These are phyloP conservation scores for Claviceps africana DNA, from an alignment of 2,329 filamentous ascomycete genomes.

Conservation along the genomic window DNA sequence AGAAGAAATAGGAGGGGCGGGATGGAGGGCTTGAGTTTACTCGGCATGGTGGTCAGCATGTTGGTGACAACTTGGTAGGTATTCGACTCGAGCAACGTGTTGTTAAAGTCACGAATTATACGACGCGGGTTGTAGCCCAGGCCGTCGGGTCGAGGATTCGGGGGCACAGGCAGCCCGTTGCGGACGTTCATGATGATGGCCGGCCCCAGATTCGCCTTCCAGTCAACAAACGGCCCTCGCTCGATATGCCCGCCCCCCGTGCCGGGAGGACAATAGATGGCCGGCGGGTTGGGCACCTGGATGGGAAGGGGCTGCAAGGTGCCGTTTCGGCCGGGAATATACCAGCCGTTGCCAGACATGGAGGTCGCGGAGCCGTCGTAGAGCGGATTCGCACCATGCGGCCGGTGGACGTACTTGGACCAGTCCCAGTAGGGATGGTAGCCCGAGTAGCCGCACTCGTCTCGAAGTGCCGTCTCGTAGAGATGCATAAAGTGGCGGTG, in stretches of 20 bases:
- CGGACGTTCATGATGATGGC: not conserved
- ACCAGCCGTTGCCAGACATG: slow-evolving; percentile 1
- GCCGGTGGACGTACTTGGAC: not conserved
- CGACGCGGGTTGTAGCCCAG: slow-evolving; percentile 5
- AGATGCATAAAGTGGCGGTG: slow-evolving; percentile 25
- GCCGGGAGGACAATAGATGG: not conserved
- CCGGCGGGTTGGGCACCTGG: not conserved
- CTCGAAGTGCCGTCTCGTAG: slow-evolving; percentile 24
- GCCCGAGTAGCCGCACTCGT: slow-evolving; percentile 26
- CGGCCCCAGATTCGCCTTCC: slow-evolving; percentile 1
- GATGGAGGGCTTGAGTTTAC: not conserved
- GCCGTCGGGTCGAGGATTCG: not conserved
- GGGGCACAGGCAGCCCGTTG: not conserved
- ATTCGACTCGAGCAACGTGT: not conserved
- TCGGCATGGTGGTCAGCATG: not conserved
- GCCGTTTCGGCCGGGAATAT: not conserved
- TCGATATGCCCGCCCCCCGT: slow-evolving; percentile 5
- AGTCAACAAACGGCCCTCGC: slow-evolving; percentile 1
- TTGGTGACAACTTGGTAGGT: not conserved
- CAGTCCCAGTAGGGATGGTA: slow-evolving; percentile 6
- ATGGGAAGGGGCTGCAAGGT: not conserved
- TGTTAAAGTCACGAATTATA: slow-evolving; percentile 4
- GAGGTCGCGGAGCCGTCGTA: slow-evolving; percentile 3
- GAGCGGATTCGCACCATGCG: not conserved
- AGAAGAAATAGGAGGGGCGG: not conserved